Conservation (phyloP, 495 filamentous ascomycete species). For the Neurospora sp. region DNA sequence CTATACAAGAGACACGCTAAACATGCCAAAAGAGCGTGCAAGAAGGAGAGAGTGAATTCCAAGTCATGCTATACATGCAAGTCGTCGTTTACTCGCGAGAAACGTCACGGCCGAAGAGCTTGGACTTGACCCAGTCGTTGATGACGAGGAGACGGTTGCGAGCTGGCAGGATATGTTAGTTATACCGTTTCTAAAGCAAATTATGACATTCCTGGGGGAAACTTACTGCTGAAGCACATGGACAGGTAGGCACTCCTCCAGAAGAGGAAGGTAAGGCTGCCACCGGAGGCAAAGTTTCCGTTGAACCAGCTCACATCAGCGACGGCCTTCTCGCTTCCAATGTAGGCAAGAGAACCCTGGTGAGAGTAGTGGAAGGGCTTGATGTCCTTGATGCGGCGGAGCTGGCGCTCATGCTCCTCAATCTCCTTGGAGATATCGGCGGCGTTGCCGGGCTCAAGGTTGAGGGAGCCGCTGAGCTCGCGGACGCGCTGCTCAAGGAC, state of each 20-base stretch:
- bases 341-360: conserved; percentile 93
- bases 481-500: conserved; percentile 62
- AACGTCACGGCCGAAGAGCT: conserved; percentile 89
- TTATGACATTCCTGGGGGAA: conserved; percentile 1
- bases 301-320: conserved; percentile 97
- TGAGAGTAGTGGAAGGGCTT: conserved; percentile 97
- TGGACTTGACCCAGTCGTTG: conserved; percentile 93
- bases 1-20: conserved; percentile 1
- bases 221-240: conserved; percentile 99
- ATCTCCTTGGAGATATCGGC: conserved; percentile 69
- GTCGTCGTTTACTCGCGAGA: conserved; percentile 64
- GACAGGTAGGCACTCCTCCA: conserved; percentile 95
- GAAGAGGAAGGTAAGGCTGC: conserved; percentile 79
- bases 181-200: neutral
- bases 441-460: conserved; percentile 40
- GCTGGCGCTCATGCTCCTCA: conserved; percentile 70
- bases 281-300: conserved; percentile 84
- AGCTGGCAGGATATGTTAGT: conserved; percentile 34
- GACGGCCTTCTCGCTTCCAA: conserved; percentile 94
- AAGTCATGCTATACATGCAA: neutral
- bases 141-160: conserved; percentile 89
- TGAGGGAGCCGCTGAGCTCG: conserved; percentile 42
- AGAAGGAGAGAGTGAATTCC: conserved; percentile 1
- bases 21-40: neutral
- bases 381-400: conserved; percentile 82